A percentile compares a stretch with the other conserved stretches of the same genome.
phyloP scores from a whole-genome alignment of 176 grass and related monocot species.

The Luzula sylvatica region DNA sequence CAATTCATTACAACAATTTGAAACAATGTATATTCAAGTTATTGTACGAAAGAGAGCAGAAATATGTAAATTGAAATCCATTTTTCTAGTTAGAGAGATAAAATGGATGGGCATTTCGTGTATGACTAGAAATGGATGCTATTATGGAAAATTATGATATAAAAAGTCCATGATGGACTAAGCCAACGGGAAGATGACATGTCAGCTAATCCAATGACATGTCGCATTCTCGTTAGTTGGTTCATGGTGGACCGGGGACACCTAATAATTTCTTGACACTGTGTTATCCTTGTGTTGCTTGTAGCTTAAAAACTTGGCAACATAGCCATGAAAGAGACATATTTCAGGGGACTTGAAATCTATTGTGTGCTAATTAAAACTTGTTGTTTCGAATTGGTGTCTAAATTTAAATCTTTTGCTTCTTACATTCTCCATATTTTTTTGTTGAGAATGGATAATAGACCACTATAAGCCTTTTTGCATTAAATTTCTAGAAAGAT shows the following conservation, averaged over 20 bases:
- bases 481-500: too few relatives aligned
- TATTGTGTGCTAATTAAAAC: too few relatives aligned
- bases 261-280: background rate
- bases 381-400: too few relatives aligned
- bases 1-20: background rate
- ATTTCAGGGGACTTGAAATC: background rate
- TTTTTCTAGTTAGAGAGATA: constrained; percentile 5
- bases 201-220: background rate
- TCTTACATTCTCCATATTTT: too few relatives aligned
- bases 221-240: background rate
- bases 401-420: too few relatives aligned
- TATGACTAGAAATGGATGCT: constrained; percentile 20
- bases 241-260: too few relatives aligned
- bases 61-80: constrained; percentile 8
- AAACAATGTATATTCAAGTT: background rate
- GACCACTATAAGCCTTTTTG: too few relatives aligned
- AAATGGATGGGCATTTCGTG: constrained; percentile 9
- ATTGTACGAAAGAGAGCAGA: background rate
- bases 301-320: constrained; percentile 12
- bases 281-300: constrained; percentile 20
- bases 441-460: too few relatives aligned
- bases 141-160: background rate
- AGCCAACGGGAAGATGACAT: background rate
- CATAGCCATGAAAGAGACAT: constrained; percentile 15
- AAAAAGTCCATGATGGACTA: background rate